Conservation (phyloP, 805 yeast genomes). For the Ogataea trehaloabstinens region DNA sequence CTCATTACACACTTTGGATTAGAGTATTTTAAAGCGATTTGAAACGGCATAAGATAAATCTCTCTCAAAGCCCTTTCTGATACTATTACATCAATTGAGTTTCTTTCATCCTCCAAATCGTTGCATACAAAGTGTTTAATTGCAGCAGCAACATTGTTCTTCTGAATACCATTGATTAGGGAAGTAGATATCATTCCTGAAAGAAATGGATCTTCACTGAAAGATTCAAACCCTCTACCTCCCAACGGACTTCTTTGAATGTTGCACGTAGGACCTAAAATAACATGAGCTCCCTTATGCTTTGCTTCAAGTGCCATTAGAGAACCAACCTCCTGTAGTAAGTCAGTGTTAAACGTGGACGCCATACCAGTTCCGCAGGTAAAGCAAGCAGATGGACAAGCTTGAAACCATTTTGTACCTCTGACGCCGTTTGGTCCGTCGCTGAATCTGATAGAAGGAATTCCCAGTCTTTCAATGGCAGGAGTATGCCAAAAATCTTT, state of each 20-base stretch:
- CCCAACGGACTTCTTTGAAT: slow-evolving; percentile 45
- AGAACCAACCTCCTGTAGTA: slow-evolving; percentile 37
- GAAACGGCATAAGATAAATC: slow-evolving; percentile 61
- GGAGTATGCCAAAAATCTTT: slow-evolving; percentile 41
- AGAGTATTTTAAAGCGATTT: slow-evolving; percentile 51
- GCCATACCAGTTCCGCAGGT: slow-evolving; percentile 47
- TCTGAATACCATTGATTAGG: slow-evolving; percentile 54
- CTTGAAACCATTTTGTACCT: slow-evolving; percentile 40
- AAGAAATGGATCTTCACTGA: slow-evolving; percentile 19
- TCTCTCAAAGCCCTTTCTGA: slow-evolving; percentile 64
- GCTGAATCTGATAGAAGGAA: slow-evolving; percentile 34
- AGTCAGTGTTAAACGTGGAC: slow-evolving; percentile 40
- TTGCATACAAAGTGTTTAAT: slow-evolving; percentile 45
- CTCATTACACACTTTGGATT: slow-evolving; percentile 59
- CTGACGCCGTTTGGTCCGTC: slow-evolving; percentile 51
- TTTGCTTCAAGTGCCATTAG: slow-evolving; percentile 44
- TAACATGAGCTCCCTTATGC: slow-evolving; percentile 39
- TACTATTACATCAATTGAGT: slow-evolving; percentile 44
- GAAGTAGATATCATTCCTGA: slow-evolving; percentile 45
- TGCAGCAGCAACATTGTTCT: slow-evolving; percentile 36
- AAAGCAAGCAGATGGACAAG: slow-evolving; percentile 42
- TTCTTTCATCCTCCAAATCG: slow-evolving; percentile 57
- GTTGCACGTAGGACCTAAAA: slow-evolving; percentile 36
- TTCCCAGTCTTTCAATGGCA: slow-evolving; percentile 29
- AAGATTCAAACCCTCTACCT: slow-evolving; percentile 19